Evolutionary conservation across 1,284 basidiomycete species (phyloP).

Genomic region (Caloboletus firmus): DNA sequence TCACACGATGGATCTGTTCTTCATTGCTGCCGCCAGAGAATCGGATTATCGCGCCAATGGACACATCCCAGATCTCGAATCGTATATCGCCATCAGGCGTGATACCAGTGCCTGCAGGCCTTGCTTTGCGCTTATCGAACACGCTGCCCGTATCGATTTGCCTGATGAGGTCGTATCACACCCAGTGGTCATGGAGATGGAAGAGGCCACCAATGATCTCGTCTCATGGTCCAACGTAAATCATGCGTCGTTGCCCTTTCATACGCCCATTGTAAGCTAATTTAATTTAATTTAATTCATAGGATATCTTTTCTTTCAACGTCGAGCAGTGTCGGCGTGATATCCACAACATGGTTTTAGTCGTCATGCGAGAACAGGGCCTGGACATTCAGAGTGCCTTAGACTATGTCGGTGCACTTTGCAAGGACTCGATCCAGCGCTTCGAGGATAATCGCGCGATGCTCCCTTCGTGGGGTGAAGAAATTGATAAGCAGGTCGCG

Average conservation of each 20-base stretch:
- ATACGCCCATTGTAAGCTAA: slow-evolving; percentile 9
- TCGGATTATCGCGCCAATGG: slow-evolving; percentile 50
- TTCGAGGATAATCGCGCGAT: slow-evolving; percentile 46
- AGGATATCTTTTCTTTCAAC: slow-evolving; percentile 66
- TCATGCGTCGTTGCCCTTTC: background rate
- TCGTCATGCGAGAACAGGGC: slow-evolving; percentile 54
- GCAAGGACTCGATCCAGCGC: slow-evolving; percentile 46
- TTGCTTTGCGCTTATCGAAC: slow-evolving; percentile 61
- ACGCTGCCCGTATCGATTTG: slow-evolving; percentile 53
- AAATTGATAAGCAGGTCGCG: slow-evolving; percentile 49
- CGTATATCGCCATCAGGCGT: slow-evolving; percentile 56
- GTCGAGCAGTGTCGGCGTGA: slow-evolving; percentile 58
- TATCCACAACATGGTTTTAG: slow-evolving; percentile 58
- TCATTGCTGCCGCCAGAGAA: slow-evolving; percentile 54
- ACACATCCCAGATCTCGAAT: slow-evolving; percentile 52
- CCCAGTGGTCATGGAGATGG: slow-evolving; percentile 50
- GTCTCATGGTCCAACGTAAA: slow-evolving; percentile 62
- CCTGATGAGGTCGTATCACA: slow-evolving; percentile 56
- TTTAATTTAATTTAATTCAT: background rate
- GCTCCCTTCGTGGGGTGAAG: slow-evolving; percentile 54
- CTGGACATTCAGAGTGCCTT: slow-evolving; percentile 51
- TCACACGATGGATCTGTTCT: slow-evolving; percentile 54
- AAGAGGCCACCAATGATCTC: slow-evolving; percentile 56
- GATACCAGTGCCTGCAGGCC: slow-evolving; percentile 61
- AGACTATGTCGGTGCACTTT: slow-evolving; percentile 53